phyloP scores from a whole-genome alignment of 1,284 basidiomycete species.

The Apiotrichum laibachii region DNA sequence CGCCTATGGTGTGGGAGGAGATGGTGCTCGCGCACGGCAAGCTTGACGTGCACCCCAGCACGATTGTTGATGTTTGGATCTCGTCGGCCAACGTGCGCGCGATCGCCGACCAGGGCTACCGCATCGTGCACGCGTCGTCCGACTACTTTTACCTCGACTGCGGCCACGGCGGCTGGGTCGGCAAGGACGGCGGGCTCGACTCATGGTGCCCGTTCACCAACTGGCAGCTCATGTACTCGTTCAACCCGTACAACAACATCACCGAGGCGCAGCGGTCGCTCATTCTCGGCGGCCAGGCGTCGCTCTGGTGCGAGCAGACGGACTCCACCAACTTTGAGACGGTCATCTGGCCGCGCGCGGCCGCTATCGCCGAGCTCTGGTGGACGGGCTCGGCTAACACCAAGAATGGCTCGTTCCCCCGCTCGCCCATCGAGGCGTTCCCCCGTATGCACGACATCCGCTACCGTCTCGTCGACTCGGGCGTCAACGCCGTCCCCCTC shows the following conservation, averaged over 20 bases:
- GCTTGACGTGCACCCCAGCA: slow-evolving; percentile 63
- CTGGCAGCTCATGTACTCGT: slow-evolving; percentile 65
- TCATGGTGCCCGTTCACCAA: slow-evolving; percentile 73
- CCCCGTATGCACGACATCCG: slow-evolving; percentile 71
- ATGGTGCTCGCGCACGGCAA: slow-evolving; percentile 61
- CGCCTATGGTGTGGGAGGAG: slow-evolving; percentile 67
- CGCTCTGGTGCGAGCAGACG: slow-evolving; percentile 76
- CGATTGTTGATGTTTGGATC: slow-evolving; percentile 72
- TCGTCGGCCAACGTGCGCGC: slow-evolving; percentile 60
- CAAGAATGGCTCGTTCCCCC: neutral
- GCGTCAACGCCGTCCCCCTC: slow-evolving; percentile 64
- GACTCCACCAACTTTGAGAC: slow-evolving; percentile 67
- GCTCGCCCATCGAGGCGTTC: slow-evolving; percentile 56
- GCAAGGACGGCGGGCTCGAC: slow-evolving; percentile 49
- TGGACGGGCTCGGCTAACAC: slow-evolving; percentile 62
- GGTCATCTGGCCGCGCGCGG: slow-evolving; percentile 74
- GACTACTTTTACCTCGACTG: slow-evolving; percentile 80
- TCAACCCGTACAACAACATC: slow-evolving; percentile 66
- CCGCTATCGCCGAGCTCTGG: slow-evolving; percentile 74
- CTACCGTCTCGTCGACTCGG: slow-evolving; percentile 66
- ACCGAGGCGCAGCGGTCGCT: slow-evolving; percentile 56
- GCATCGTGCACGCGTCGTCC: slow-evolving; percentile 65
- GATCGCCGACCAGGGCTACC: slow-evolving; percentile 62
- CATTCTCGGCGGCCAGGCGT: slow-evolving; percentile 65
- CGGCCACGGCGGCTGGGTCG: slow-evolving; percentile 75